Evolutionary conservation across 225 moss, liverwort and hornwort species (phyloP), one percentile per base, ranked within the genome.

Genomic region (Climacium dendroides): DNA sequence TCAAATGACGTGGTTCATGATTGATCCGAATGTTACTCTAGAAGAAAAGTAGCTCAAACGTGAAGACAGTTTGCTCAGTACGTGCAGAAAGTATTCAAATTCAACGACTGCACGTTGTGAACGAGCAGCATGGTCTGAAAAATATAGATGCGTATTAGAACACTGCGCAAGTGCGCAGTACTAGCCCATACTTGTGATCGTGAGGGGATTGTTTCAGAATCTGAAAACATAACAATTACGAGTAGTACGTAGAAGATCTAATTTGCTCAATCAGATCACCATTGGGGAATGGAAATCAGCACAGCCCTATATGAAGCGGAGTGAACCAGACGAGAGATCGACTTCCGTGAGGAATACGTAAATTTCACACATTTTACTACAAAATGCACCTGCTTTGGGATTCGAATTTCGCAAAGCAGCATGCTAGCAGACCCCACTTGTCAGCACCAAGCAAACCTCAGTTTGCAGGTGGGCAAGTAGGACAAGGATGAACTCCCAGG

Each of bases 281-380:
- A 29, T 20, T 39, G 28, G 9, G 41, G 30, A 59, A 20, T 29
- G 29, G 13, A 43, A 79, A 59, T 25, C 25, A 78, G 39, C 41
- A 58, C 28, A 39, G 32, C 39, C 41, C 39, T 10, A 23, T 12
- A 32, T 11, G 65, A 64, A 82, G 52, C 20, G 18, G 11, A 64
- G 50, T 35, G 59, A 50, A 63, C 34, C 48, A 45, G 6, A 53
- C 29, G 53, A 28, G 37, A 66, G 53, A 82, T 82, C 47, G 4
- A 74, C 35, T 25, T 60, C 48, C 35, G 39, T 35, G 64, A 82
- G 73, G 75, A 75, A 89, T 13, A 79, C 24, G 69, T 87, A 80
- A 55, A 87, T 64, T 84, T 89, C 60, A 60, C 77, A 87, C 83
- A 87, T 47, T 76, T 87, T 91, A 87, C 89, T 77, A 81, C 85